A percentile compares a stretch with the other conserved stretches of the same genome.
phyloP scores from a whole-genome alignment of 2,329 filamentous ascomycete genomes.

The Colletotrichum abscissum region DNA sequence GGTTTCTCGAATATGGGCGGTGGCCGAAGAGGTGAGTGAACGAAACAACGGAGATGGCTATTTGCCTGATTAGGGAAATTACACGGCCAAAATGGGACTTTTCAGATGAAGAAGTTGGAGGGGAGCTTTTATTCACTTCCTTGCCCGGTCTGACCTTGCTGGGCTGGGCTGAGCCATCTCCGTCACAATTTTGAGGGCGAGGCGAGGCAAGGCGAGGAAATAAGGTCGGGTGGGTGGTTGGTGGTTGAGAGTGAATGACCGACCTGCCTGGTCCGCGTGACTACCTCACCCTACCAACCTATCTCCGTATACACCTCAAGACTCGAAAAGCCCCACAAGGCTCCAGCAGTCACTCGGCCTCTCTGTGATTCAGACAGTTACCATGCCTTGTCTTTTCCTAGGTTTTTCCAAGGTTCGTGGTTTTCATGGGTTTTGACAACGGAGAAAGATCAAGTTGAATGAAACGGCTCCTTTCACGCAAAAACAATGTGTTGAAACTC shows the following conservation, averaged over 20 bases:
- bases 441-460: neutral
- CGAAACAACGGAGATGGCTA: too few relatives aligned
- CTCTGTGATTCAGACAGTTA: neutral
- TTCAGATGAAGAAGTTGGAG: too few relatives aligned
- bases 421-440: neutral
- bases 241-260: neutral
- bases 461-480: neutral
- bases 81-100: too few relatives aligned
- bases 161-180: too few relatives aligned
- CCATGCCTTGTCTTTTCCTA: too few relatives aligned
- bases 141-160: too few relatives aligned
- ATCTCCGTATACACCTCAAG: neutral
- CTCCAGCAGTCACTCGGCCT: neutral
- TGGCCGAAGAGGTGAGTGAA: too few relatives aligned
- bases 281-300: neutral
- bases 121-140: too few relatives aligned
- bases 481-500: neutral
- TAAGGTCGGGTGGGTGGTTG: slow-evolving; percentile 3
- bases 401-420: too few relatives aligned
- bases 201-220: neutral
- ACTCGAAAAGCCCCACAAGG: neutral
- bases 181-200: neutral
- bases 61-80: too few relatives aligned
- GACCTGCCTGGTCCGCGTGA: slow-evolving; percentile 3
- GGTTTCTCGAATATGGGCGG: too few relatives aligned